A percentile compares a stretch with the other conserved stretches of the same genome.
phyloP scores from a whole-genome alignment of 768 basidiomycete genomes.

The Mycena leptocephala region DNA sequence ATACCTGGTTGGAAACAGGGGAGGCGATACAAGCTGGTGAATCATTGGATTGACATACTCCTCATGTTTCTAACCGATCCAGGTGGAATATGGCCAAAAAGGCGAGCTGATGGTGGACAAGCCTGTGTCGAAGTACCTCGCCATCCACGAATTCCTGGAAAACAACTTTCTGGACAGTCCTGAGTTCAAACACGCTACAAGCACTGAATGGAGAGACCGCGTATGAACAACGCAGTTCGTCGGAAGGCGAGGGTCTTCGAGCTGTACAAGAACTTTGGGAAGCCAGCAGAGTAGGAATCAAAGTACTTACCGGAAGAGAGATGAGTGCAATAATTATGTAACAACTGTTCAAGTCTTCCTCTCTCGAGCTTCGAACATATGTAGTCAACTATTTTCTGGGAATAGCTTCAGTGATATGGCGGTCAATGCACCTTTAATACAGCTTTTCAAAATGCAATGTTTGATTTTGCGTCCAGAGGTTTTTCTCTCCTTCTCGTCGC shows the following conservation, averaged over 20 bases:
- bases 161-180: conserved; percentile 37
- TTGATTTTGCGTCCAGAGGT: conserved; percentile 47
- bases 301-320: too few species aligned
- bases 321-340: too few species aligned
- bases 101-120: conserved; percentile 31
- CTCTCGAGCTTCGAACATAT: too few species aligned
- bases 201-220: conserved; percentile 45
- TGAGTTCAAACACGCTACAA: conserved; percentile 42
- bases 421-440: too few species aligned
- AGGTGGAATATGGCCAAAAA: conserved; percentile 38
- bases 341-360: too few species aligned
- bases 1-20: conserved; percentile 50
- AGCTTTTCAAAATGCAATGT: too few species aligned
- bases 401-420: too few species aligned
- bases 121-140: conserved; percentile 48
- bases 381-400: too few species aligned
- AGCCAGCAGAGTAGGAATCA: neutral
- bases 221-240: conserved; percentile 38
- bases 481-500: neutral
- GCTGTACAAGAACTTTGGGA: conserved; percentile 38
- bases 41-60: too few species aligned
- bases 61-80: conserved; percentile 34
- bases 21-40: conserved; percentile 39
- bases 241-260: conserved; percentile 43
- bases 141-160: conserved; percentile 49